These are phyloP conservation scores for Albizia julibrissin DNA, from an alignment of 306 rosid species.

Conservation along the genomic window DNA sequence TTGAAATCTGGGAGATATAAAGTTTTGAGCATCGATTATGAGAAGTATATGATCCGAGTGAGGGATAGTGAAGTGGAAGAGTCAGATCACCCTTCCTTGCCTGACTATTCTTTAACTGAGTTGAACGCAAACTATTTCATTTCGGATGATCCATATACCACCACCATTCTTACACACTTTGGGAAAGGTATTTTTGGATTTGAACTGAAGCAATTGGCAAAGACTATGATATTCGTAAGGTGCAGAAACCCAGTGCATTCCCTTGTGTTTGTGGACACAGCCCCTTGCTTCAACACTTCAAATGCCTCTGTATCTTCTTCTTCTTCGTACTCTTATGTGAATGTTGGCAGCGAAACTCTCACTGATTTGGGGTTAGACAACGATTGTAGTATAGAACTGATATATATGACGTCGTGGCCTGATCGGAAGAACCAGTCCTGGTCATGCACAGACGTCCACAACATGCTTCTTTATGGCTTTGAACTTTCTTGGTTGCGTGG, in stretches of 20 bases:
- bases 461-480: background rate
- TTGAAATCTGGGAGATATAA: background rate
- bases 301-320: background rate
- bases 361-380: background rate
- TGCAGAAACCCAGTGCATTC: background rate
- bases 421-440: background rate
- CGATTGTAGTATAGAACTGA: background rate
- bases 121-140: background rate
- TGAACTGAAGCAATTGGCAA: background rate
- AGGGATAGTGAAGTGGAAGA: background rate
- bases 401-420: background rate
- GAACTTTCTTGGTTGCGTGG: background rate
- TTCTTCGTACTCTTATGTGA: background rate
- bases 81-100: background rate
- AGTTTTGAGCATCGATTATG: background rate
- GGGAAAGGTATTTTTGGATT: background rate
- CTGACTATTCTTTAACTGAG: background rate
- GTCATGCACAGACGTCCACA: background rate
- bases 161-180: background rate
- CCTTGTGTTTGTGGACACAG: background rate
- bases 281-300: background rate
- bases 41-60: background rate
- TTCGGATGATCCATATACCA: background rate
- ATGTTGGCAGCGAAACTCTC: background rate
- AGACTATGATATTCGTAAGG: background rate